These are phyloP conservation scores for Nigrospora sphaerica DNA, from an alignment of 2,329 filamentous ascomycete species.

Conservation along the genomic window DNA sequence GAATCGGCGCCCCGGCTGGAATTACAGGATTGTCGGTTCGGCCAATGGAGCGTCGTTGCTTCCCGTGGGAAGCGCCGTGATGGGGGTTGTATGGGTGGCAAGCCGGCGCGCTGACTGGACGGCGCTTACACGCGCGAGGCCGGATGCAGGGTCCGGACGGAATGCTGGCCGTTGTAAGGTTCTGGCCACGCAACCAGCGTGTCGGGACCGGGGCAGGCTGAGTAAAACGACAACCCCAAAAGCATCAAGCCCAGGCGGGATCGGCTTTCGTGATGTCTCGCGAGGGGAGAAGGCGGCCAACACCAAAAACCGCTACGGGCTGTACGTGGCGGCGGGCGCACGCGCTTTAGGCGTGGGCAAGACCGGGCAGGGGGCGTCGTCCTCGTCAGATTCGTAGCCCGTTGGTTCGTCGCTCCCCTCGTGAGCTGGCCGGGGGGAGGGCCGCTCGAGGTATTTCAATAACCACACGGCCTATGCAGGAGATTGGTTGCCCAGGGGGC, in stretches of 20 bases:
- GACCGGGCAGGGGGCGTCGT: too few relatives aligned
- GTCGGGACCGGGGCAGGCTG: background rate
- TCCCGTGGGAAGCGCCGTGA: slow-evolving; percentile 1
- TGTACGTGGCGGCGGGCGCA: background rate
- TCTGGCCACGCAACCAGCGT: background rate
- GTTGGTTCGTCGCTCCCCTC: too few relatives aligned
- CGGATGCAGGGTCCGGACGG: background rate
- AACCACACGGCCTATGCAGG: too few relatives aligned
- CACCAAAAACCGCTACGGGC: background rate
- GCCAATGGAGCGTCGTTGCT: background rate
- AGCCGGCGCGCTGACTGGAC: background rate
- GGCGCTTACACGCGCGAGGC: background rate
- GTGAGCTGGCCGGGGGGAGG: too few relatives aligned
- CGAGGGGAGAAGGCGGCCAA: background rate
- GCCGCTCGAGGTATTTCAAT: too few relatives aligned
- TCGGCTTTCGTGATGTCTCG: background rate
- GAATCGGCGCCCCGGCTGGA: background rate
- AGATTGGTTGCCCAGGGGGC: background rate
- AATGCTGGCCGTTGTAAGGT: background rate
- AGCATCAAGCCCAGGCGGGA: background rate
- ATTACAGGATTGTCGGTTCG: background rate
- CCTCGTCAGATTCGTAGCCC: too few relatives aligned
- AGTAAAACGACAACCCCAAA: background rate
- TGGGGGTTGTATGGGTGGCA: background rate
- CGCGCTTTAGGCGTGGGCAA: too few relatives aligned